These are phyloP conservation scores for Sclerotinia subarctica DNA, from an alignment of 2,329 filamentous ascomycete species.

Conservation along the genomic window DNA sequence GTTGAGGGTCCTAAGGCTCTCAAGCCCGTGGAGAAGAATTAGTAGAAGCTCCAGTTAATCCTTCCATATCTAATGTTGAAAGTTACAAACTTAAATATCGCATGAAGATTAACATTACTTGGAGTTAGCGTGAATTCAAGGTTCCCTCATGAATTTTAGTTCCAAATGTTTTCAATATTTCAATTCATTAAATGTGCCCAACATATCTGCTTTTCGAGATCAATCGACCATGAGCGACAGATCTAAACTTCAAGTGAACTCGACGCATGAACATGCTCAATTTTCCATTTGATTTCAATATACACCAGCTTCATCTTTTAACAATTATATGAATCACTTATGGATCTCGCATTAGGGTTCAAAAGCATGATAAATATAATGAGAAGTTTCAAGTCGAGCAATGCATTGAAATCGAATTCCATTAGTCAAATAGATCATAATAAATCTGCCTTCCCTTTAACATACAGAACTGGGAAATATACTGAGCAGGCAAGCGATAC, in stretches of 20 bases:
- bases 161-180: too few species aligned
- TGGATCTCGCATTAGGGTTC: rapidly evolving
- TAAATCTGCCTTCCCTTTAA: background rate
- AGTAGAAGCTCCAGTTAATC: background rate
- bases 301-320: background rate
- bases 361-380: background rate
- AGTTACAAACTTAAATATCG: background rate
- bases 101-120: background rate
- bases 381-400: background rate
- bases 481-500: background rate
- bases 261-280: too few species aligned
- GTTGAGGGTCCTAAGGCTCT: background rate
- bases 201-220: too few species aligned
- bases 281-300: too few species aligned
- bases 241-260: too few species aligned
- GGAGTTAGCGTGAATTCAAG: background rate
- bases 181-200: too few species aligned
- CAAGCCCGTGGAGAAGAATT: background rate
- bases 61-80: background rate
- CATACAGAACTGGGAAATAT: background rate
- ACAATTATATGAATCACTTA: background rate
- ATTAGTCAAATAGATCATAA: background rate
- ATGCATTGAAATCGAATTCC: background rate
- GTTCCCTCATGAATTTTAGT: too few species aligned
- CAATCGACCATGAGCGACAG: too few species aligned